Evolutionary conservation across 2,329 filamentous ascomycete species (phyloP), one percentile per base, ranked within the genome.

Genomic region (Tolypocladium tropicale): DNA sequence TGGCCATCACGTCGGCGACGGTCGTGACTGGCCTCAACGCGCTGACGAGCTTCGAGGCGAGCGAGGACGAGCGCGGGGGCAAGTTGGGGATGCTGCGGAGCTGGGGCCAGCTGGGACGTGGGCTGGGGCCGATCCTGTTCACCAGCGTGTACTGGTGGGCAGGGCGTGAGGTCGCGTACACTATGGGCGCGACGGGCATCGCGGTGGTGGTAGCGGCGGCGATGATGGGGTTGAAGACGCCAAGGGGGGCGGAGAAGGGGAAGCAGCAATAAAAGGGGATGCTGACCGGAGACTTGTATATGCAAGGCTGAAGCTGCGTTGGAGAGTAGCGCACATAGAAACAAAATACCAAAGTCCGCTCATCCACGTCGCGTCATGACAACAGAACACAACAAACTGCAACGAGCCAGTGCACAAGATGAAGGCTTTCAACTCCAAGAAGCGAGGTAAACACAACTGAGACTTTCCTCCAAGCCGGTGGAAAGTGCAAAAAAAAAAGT

Each of bases 61-160:
- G 77, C 49, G 85, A 87, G 58, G 81, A 80, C 39, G 92, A 97
- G 73, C 80, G 93, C 43, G 94, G 94, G 3, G 85, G 85, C 51
- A 95, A 95, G 67, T 75, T 99, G 53, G 94, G 94, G 4, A 86
- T 89, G 57, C 79, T 97, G 63, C 80, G 94, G 32, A 84, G 80
- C 62, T 85, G 78, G 85, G 93, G 94, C 6, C 94, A 99, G 76
- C 80, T 92, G 4, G 94, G 94, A 3, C 81, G 94, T 36, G 90
- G 92, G 0, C 71, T 95, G 12, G 94, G 94, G 0, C 94, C 94
- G 0, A 70, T 99, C 5, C 74, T 95, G 37, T 99, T 99, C 68
- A 97, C 94, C 59, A 90, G 90, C 52, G 77, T 99, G 56, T 99
- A 99, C 74, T 99, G 94, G 94, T 99, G 94, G 94, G 92, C 90